A percentile compares a stretch with the other conserved stretches of the same genome.
These are phyloP conservation scores for Leccinellum albellum DNA, from an alignment of 768 basidiomycete genomes.

Conservation along the genomic window DNA sequence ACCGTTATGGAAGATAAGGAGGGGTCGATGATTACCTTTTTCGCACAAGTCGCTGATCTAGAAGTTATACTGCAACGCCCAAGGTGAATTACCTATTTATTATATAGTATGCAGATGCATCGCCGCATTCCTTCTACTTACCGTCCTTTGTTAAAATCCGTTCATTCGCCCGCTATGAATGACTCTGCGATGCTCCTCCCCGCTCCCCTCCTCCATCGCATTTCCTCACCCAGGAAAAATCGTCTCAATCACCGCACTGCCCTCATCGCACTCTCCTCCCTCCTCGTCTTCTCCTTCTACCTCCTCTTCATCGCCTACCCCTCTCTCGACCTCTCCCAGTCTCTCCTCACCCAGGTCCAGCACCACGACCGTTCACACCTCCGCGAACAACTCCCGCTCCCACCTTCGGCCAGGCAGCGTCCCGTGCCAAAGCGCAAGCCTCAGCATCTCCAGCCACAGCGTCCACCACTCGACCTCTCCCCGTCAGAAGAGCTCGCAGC, in stretches of 20 bases:
- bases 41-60: not conserved
- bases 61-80: not conserved
- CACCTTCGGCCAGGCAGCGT: not conserved
- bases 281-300: slow-evolving; percentile 51
- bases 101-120: slow-evolving; percentile 22
- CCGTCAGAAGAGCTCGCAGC: slow-evolving; percentile 68
- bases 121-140: slow-evolving; percentile 24
- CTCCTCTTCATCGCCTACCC: slow-evolving; percentile 50
- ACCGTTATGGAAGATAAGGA: not conserved
- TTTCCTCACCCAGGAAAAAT: slow-evolving; percentile 20
- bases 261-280: slow-evolving; percentile 49
- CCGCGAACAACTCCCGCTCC: slow-evolving; percentile 25
- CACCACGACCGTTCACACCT: slow-evolving; percentile 5
- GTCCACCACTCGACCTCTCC: slow-evolving; percentile 46
- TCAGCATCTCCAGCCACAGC: slow-evolving; percentile 10
- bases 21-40: not conserved
- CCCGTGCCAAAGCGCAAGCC: slow-evolving; percentile 19
- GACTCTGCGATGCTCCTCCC: slow-evolving; percentile 29
- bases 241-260: slow-evolving; percentile 52
- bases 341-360: slow-evolving; percentile 25
- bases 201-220: slow-evolving; percentile 25
- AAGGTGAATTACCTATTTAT: not conserved
- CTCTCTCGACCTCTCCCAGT: slow-evolving; percentile 37
- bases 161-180: not conserved
- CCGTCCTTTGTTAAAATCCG: slow-evolving; percentile 18